Base-by-base conservation (phyloP, 495 filamentous ascomycete genomes). In the Aspergillus funiculosus region DNA sequence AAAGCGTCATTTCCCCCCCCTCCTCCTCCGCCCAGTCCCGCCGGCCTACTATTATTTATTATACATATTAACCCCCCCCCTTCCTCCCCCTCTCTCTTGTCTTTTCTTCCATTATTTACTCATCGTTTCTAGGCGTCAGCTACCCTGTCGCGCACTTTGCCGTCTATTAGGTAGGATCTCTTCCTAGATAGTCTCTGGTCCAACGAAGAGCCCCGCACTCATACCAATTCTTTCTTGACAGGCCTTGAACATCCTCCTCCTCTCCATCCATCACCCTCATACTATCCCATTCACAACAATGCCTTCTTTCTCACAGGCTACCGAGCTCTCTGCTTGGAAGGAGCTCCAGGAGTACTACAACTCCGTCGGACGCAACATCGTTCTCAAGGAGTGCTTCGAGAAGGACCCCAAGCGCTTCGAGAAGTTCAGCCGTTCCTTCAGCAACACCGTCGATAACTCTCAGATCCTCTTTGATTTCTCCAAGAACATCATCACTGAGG, bases 381-480 rank as follows among this genome's bases (percentile, higher is more conserved):
- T 94, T 51, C 74, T 98, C 52, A 95, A 92, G 72, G 85, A 95
- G 40, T 83, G 83, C 62, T 98, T 98, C 73, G 73, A 84, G 62
- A 80, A 87, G 60, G 90, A 98, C 64, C 84, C 89, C 28, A 54
- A 81, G 59, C 89, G 94, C 52, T 97, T 96, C 75, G 61, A 86
- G 59, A 94, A 91, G 73, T 86, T 95, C 71, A 85, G 81, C 63
- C 85, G 81, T 58, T 85, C 75, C 56, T 94, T 98, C 72, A 65
- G 77, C 34, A 94, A 95, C 66, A 73, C 77, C 25, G 81, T 80
- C 21, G 86, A 89, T 62, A 77, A 78, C 57, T 73, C 77, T 26
- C 87, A 96, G 50, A 91, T 88, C 61, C 78, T 97, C 26, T 98
- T 97, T 65, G 92, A 98, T 69, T 98, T 95, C 77, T 90, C 85